phyloP scores from a whole-genome alignment of 192 early-diverging fungal species.

The Umbelopsis sp. region DNA sequence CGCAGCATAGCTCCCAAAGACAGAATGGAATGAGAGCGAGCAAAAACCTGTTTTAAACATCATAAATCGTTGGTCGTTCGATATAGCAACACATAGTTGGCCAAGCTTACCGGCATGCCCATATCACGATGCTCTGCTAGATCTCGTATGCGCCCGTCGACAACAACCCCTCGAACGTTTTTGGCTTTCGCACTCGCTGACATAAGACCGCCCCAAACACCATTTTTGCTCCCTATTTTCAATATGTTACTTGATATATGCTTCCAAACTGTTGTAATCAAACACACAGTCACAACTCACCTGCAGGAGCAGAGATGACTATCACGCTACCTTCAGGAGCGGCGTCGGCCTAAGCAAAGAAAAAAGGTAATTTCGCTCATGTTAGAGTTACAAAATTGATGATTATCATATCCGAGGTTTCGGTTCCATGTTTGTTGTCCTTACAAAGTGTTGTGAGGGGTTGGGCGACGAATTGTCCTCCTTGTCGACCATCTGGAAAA shows the following conservation, averaged over 20 bases:
- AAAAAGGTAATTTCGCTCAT: not conserved
- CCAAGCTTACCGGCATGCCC: slow-evolving; percentile 46
- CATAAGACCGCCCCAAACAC: slow-evolving; percentile 65
- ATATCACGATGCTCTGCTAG: slow-evolving; percentile 55
- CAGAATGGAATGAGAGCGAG: slow-evolving; percentile 52
- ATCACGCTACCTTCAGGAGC: slow-evolving; percentile 50
- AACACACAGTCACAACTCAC: slow-evolving; percentile 24
- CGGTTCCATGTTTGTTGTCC: not conserved
- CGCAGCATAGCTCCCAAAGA: slow-evolving; percentile 49
- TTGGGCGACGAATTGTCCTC: slow-evolving; percentile 45
- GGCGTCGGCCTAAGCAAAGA: slow-evolving; percentile 47
- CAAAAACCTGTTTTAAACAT: slow-evolving; percentile 50
- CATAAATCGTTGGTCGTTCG: not conserved
- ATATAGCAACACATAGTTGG: not conserved
- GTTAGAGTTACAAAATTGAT: not conserved
- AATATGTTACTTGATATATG: not conserved
- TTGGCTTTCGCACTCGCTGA: slow-evolving; percentile 51
- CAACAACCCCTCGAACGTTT: slow-evolving; percentile 53
- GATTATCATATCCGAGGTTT: not conserved
- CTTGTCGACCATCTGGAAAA: slow-evolving; percentile 46
- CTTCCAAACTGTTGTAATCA: not conserved
- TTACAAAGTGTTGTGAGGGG: slow-evolving; percentile 38
- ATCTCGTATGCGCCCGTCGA: slow-evolving; percentile 58
- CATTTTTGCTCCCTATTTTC: slow-evolving; percentile 46
- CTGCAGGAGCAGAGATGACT: slow-evolving; percentile 54